Base-by-base conservation (phyloP, 2,329 filamentous ascomycete species). In the Exophiala calicioides region DNA sequence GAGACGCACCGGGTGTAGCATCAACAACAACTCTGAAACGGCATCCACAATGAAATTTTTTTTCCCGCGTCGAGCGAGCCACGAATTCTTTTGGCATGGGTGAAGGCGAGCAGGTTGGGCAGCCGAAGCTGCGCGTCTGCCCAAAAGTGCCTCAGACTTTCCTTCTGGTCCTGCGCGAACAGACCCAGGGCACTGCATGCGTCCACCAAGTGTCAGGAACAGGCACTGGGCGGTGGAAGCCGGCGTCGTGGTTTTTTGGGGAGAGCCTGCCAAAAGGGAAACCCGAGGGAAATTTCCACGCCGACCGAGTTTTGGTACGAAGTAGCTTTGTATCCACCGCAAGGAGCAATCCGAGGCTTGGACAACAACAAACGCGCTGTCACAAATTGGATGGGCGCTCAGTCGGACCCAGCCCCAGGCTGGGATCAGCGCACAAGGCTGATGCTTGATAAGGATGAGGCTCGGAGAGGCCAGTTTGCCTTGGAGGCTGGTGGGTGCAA, bases 341-440 rank as follows among this genome's bases (percentile, higher is more conserved):
- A 44, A 48, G 36, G 42, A 24, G 31, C 30, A 26, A 24, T 34
- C 26, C 37, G 20, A 37, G 20, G 44, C 34, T 44, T 15, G 18
- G 32, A 43, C 32, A 32, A 12, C 30, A 15, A 9, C 10, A 12
- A 33, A 33, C 10, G 15, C 16, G 16, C 16, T 15, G 12, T 26
- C 24, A 26, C 37, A 40, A 40, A 6, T 40, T 10, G 12, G 32
- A 29, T 24, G 12, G 26, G 31, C 31, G 32, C 21, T 12, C 26
- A 30, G 10, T 24, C 36, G 29, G 30, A 12, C n/a, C 27, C 30
- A 26, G 8, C 19, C 20, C 21, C 10, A 21, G 23, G 36, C n/a
- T 15, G 35, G n/a, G n/a, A 42, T 38, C 37, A 19, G 37, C 32
- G 27, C 21, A 36, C 38, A 23, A 35, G 50, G 51, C 46, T 47